phyloP scores from a whole-genome alignment of 805 yeast genomes.

The Candida jianshihensis region DNA sequence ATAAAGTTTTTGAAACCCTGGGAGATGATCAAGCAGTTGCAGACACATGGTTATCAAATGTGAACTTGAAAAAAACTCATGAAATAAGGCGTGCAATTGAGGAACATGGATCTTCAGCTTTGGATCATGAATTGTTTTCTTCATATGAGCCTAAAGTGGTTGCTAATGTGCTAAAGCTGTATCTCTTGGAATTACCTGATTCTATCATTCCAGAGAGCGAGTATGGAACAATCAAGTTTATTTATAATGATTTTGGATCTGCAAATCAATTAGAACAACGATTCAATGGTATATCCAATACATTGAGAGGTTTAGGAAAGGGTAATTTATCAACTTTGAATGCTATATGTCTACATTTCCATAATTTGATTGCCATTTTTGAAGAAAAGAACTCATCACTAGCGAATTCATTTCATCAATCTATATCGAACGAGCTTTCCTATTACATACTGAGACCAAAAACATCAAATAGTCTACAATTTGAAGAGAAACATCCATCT shows the following conservation, averaged over 20 bases:
- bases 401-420: conserved; percentile 31
- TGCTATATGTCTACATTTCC: conserved; percentile 71
- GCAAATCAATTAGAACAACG: conserved; percentile 28
- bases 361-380: conserved; percentile 50
- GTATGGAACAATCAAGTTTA: conserved; percentile 61
- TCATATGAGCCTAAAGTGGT: conserved; percentile 47
- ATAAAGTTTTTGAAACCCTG: conserved; percentile 61
- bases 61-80: conserved; percentile 55
- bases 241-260: conserved; percentile 48
- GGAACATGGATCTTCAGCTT: conserved; percentile 37
- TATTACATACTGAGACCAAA: conserved; percentile 52
- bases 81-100: conserved; percentile 53
- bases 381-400: conserved; percentile 34
- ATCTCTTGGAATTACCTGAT: conserved; percentile 73
- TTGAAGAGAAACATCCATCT: conserved; percentile 52
- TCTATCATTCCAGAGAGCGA: conserved; percentile 59
- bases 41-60: conserved; percentile 61
- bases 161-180: conserved; percentile 64
- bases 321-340: conserved; percentile 74
- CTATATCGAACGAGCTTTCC: conserved; percentile 63
- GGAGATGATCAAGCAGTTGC: conserved; percentile 62
- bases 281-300: conserved; percentile 56
- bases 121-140: conserved; percentile 21
- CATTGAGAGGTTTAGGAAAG: conserved; percentile 59
- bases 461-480: conserved; percentile 35